A percentile compares a stretch with the other conserved stretches of the same genome.
Conservation (phyloP, 805 yeast genomes). For the Teunomyces panamensis region DNA sequence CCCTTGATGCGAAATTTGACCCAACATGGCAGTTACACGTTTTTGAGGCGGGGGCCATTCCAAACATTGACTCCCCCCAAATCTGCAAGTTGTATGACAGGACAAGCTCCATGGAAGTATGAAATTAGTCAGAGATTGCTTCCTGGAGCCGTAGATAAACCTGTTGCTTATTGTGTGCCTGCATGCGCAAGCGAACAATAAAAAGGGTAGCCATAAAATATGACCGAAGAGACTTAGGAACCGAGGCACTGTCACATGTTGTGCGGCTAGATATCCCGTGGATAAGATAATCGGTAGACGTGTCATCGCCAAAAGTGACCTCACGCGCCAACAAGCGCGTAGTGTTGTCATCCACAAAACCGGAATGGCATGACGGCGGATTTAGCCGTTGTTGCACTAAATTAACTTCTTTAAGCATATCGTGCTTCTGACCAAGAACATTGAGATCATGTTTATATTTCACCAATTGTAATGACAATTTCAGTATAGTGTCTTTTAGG, state of each 20-base stretch:
- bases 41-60: background rate
- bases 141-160: background rate
- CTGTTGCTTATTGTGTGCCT: constrained; percentile 1
- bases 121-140: background rate
- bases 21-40: background rate
- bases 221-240: constrained; percentile 8
- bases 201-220: constrained; percentile 14
- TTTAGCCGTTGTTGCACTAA: background rate
- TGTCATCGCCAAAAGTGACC: background rate
- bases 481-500: constrained; percentile 5
- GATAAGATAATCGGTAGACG: constrained; percentile 5
- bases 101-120: background rate
- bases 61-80: background rate
- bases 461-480: constrained; percentile 6
- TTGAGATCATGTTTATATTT: constrained; percentile 7
- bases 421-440: constrained; percentile 6
- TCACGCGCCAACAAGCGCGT: background rate
- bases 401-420: constrained; percentile 6
- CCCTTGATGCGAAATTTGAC: background rate
- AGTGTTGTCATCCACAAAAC: background rate
- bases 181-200: constrained; percentile 8
- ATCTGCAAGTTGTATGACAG: background rate
- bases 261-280: background rate
- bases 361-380: background rate
- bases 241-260: background rate